These are phyloP conservation scores for Kockovaella imperatae DNA, from an alignment of 768 basidiomycete genomes.

Conservation along the genomic window DNA sequence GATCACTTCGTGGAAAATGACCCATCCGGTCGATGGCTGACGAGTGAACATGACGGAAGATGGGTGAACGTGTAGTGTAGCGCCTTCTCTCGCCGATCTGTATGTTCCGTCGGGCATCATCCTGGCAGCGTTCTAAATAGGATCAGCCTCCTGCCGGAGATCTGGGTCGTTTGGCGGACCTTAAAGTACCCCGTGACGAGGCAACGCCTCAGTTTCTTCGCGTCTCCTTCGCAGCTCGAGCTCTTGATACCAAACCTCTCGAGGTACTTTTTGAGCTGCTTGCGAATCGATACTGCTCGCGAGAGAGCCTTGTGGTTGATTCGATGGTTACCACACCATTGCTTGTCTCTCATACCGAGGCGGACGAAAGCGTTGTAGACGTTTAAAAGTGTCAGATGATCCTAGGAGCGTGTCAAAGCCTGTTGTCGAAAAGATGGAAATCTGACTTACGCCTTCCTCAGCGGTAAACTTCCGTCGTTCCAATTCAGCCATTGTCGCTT, in stretches of 20 bases:
- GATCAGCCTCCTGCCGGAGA: conserved; percentile 1
- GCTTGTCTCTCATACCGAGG: conserved; percentile 64
- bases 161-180: conserved; percentile 16
- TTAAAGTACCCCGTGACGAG: conserved; percentile 81
- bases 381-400: conserved; percentile 88
- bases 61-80: conserved; percentile 82
- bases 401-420: conserved; percentile 50
- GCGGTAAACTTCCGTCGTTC: conserved; percentile 94
- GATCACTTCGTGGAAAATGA: conserved; percentile 90
- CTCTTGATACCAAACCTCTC: conserved; percentile 72
- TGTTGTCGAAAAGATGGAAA: neutral
- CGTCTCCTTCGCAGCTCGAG: conserved; percentile 85
- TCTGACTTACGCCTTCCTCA: conserved; percentile 75
- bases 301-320: conserved; percentile 91
- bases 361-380: conserved; percentile 88
- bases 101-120: conserved; percentile 92
- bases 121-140: conserved; percentile 65
- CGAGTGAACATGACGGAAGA: conserved; percentile 89
- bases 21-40: conserved; percentile 84
- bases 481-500: conserved; percentile 72
- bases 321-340: conserved; percentile 88
- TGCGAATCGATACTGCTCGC: conserved; percentile 82
- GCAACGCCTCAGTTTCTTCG: conserved; percentile 70
- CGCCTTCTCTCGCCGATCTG: conserved; percentile 74
- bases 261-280: conserved; percentile 94